phyloP scores from a whole-genome alignment of 140 eudicot species.

The Ambrosia hybrid region DNA sequence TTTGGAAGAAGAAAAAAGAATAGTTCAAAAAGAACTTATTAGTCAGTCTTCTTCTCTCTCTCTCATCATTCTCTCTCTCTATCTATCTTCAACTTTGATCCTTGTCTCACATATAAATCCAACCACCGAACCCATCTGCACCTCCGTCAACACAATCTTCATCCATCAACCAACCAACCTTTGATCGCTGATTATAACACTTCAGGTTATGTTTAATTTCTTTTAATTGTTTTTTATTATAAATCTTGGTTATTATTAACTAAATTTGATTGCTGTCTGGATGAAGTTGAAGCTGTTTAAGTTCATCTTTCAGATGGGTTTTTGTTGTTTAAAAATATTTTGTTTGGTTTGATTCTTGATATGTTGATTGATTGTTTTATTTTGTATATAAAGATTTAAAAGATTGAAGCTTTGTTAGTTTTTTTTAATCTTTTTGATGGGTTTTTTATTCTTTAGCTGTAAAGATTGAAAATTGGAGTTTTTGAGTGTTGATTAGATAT shows the following conservation, averaged over 20 bases:
- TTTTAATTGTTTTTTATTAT: too few relatives aligned
- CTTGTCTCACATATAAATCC: constrained; percentile 17
- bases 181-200: too few relatives aligned
- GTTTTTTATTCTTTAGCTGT: too few relatives aligned
- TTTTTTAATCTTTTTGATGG: too few relatives aligned
- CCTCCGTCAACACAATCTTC: background rate
- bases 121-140: constrained; percentile 29
- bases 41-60: constrained; percentile 20
- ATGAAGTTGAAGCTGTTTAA: background rate
- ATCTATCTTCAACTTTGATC: constrained; percentile 7
- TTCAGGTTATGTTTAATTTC: too few relatives aligned
- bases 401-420: too few relatives aligned
- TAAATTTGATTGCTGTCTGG: too few relatives aligned
- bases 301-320: constrained; percentile 1
- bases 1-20: background rate
- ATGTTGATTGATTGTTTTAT: constrained; percentile 13
- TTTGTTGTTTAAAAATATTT: constrained; percentile 4
- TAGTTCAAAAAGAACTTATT: constrained; percentile 37
- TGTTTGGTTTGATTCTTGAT: constrained; percentile 8
- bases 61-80: constrained; percentile 4
- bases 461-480: too few relatives aligned
- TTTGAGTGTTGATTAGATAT: too few relatives aligned
- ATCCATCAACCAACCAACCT: constrained; percentile 5
- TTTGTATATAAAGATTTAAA: too few relatives aligned
- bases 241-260: too few relatives aligned